These are phyloP conservation scores for Penicillium paneum DNA, from an alignment of 2,329 filamentous ascomycete genomes.

Conservation along the genomic window DNA sequence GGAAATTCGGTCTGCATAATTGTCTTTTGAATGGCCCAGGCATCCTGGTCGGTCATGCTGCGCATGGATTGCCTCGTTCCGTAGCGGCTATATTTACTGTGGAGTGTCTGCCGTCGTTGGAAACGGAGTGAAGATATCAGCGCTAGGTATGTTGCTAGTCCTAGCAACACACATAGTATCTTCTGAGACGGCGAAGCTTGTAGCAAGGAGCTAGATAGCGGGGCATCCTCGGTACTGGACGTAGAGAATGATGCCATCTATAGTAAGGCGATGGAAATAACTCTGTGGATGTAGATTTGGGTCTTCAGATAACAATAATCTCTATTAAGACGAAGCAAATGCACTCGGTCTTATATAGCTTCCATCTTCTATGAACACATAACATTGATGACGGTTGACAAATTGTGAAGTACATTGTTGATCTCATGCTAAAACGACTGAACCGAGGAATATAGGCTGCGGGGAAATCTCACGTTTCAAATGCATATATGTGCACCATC, in stretches of 20 bases:
- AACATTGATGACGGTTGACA: no score
- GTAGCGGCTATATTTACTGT: slow-evolving; percentile 43
- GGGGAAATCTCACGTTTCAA: not conserved
- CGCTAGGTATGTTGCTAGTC: slow-evolving; percentile 19
- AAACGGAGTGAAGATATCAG: slow-evolving; percentile 28
- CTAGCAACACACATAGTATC: slow-evolving; percentile 10
- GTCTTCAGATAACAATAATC: not conserved
- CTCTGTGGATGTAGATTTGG: not conserved
- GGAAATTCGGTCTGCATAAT: slow-evolving; percentile 56
- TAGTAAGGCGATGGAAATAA: not conserved
- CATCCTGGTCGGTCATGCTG: slow-evolving; percentile 53
- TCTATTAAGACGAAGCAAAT: not conserved
- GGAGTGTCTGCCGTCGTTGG: slow-evolving; percentile 33
- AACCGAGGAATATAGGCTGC: not conserved
- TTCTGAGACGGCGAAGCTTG: not conserved
- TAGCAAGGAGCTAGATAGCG: not conserved
- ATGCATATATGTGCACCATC: not conserved
- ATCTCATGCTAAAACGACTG: not conserved
- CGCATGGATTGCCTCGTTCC: slow-evolving; percentile 41
- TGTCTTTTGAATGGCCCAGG: slow-evolving; percentile 48
- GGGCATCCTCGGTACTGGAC: not conserved
- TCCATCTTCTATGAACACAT: not conserved
- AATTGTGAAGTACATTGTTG: not conserved
- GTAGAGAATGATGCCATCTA: not conserved
- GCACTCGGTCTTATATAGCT: not conserved